phyloP scores from a whole-genome alignment of 176 grass and related monocot genomes.

The Microstegium vimineum region DNA sequence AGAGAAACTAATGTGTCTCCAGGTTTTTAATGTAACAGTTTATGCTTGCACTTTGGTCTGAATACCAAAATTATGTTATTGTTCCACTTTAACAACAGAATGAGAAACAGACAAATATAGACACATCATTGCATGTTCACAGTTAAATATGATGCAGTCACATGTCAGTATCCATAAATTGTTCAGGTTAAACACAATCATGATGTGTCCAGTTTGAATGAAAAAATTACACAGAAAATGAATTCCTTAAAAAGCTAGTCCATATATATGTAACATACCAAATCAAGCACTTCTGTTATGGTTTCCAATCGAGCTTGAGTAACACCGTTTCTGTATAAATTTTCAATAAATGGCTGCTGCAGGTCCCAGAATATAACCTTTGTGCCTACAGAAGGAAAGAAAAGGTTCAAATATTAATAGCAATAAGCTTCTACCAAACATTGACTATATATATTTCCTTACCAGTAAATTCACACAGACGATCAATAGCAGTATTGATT shows the following conservation, averaged over 20 bases:
- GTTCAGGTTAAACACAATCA: slow-evolving; percentile 3
- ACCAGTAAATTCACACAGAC: slow-evolving; percentile 91
- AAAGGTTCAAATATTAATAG: slow-evolving; percentile 20
- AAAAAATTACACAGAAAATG: background rate
- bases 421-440: slow-evolving; percentile 11
- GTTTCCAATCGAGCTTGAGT: slow-evolving; percentile 67
- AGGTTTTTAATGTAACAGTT: slow-evolving; percentile 9
- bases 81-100: background rate
- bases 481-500: slow-evolving; percentile 89
- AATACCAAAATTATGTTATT: background rate
- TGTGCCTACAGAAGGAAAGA: slow-evolving; percentile 54
- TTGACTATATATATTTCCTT: slow-evolving; percentile 18
- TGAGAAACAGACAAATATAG: background rate
- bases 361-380: slow-evolving; percentile 99
- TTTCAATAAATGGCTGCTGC: slow-evolving; percentile 83
- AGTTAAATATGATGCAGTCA: slow-evolving; percentile 21
- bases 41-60: slow-evolving; percentile 3
- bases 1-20: background rate
- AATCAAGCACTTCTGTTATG: slow-evolving; percentile 78
- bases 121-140: background rate
- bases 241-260: background rate
- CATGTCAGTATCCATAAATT: slow-evolving; percentile 6
- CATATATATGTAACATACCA: slow-evolving; percentile 40
- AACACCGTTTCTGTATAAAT: slow-evolving; percentile 77
- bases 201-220: background rate